Evolutionary conservation across 352 stramenopile species (phyloP), one percentile per base, ranked within the genome.

Genomic region (Thraustotheca clavata): DNA sequence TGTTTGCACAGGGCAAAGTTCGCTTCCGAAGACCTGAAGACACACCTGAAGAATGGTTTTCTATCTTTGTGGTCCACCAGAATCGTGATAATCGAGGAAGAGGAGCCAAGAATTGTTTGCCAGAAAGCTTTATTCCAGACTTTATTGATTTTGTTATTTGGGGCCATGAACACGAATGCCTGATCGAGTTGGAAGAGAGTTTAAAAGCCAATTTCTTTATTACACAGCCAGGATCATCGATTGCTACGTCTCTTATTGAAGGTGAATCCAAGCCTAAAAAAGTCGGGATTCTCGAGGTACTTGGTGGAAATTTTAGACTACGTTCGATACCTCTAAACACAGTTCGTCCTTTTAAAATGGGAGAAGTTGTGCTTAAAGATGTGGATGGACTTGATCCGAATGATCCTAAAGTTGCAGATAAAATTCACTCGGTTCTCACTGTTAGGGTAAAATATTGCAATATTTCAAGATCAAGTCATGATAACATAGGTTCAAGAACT

Each of bases 21-120:
- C 88, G 87, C 26, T 99, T 98, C 70, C 69, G 96, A 11, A 77
- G 89, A 47, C 92, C 91, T 0, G 79, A 74, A 0, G 81, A 94
- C 66, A 74, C 80, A 33, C 71, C 79, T 0, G 73, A 89, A 40
- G 60, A 80, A 22, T 99, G 94, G 89, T 99, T 99, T 71, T 98
- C 97, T 71, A 93, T 99, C 32, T 99, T 99, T 72, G 87, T 98
- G 4, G 79, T 99, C 27, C 97, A 99, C 76, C 97, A 99, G 80
- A 99, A 99, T 76, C 86, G 96, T 59, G 94, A 98, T 72, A 79
- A 97, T 36, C 88, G 91, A 61, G 79, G 89, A 34, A 73, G 83
- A 20, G 95, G 94, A 29, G 73, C 69, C 24, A 99, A 99, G 76
- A 99, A 99, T 68, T 99, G 94, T 68, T 79, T 99, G 12, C 93